Base-by-base conservation (phyloP, 768 basidiomycete genomes). In the Tremella mesenterica region DNA sequence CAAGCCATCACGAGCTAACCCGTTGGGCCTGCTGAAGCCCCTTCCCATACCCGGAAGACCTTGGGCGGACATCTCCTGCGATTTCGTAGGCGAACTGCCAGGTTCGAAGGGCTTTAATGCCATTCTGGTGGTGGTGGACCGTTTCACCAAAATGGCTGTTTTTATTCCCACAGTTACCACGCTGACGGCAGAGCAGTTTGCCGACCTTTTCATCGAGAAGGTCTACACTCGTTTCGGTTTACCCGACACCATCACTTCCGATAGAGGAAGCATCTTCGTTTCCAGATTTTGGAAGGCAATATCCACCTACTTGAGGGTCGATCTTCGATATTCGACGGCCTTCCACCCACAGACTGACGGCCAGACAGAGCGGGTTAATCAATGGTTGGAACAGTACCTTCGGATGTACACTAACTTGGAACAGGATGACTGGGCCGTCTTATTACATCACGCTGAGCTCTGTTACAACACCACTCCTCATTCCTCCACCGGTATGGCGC, bases 321-420 rank as follows among this genome's bases (percentile, higher is more conserved):
- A 74, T 14, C 46, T 47, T 1, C 72, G 70, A 18, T 56, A 74
- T 0, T 74, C 72, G 4, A 79, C 78, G 0, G 77, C 77, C 1
- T 79, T 74, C 44, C 78, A 78, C 50, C 79, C 78, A 0, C 73
- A 77, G 48, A 74, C 73, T 2, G 74, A 78, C 50, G 76, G 78
- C 0, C 74, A 77, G 28, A 54, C 53, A n/a, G 53, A 54, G 29
- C 12, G 30, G 13, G 46, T 48, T 8, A 54, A 54, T 39, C 44
- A 48, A 30, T 26, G 18, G 13, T n/a, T 54, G 18, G 53, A 48
- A 21, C 45, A 48, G 28, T 54, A 48, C 27, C 46, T 54, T 25
- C 45, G 53, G n/a, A 25, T 34, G 8, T 54, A 23, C 26, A 26
- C 13, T 39, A 65, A 69, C 50, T 58, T 65, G 28, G 45, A 59